Conservation (phyloP, 352 stramenopile species). For the Globisporangium cederbergense region DNA sequence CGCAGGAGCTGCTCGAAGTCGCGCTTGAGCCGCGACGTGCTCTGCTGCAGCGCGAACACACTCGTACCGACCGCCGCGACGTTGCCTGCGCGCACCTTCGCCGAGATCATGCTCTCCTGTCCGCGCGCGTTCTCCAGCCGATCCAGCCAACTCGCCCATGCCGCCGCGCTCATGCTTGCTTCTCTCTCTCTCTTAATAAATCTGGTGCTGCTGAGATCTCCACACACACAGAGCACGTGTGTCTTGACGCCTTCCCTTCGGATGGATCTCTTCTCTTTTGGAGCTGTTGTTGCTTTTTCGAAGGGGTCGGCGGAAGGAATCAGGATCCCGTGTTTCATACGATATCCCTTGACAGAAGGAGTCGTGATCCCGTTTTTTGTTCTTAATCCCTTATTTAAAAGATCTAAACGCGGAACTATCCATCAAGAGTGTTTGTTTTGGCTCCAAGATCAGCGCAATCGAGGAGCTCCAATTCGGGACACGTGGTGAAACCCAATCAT, state of each 20-base stretch:
- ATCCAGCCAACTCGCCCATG: conserved; percentile 81
- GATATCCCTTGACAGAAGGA: no score
- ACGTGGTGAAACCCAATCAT: conserved; percentile 12
- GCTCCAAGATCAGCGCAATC: not conserved
- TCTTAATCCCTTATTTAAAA: not conserved
- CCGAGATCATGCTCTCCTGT: conserved; percentile 59
- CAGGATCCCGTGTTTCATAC: conserved; percentile 8
- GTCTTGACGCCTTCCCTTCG: conserved; percentile 1
- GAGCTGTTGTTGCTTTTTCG: conserved; percentile 6
- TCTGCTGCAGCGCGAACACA: conserved; percentile 84
- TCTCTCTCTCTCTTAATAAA: conserved; percentile 1
- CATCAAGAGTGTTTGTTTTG: not conserved
- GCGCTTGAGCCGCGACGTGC: conserved; percentile 67
- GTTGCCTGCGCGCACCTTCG: conserved; percentile 70
- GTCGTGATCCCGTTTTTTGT: no score
- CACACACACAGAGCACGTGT: not conserved
- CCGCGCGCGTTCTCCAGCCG: conserved; percentile 69
- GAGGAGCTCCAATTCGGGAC: conserved; percentile 10
- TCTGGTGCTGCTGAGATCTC: not conserved
- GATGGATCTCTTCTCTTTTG: conserved; percentile 11
- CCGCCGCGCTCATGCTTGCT: conserved; percentile 51
- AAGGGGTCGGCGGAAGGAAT: conserved; percentile 11
- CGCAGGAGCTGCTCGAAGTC: conserved; percentile 81
- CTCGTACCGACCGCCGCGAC: conserved; percentile 61
- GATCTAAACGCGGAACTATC: not conserved